Percentiles rank a stretch among this genome's conserved stretches.
Evolutionary conservation across 2,329 filamentous ascomycete species (phyloP).

Genomic region (Mycosphaerella sp.): DNA sequence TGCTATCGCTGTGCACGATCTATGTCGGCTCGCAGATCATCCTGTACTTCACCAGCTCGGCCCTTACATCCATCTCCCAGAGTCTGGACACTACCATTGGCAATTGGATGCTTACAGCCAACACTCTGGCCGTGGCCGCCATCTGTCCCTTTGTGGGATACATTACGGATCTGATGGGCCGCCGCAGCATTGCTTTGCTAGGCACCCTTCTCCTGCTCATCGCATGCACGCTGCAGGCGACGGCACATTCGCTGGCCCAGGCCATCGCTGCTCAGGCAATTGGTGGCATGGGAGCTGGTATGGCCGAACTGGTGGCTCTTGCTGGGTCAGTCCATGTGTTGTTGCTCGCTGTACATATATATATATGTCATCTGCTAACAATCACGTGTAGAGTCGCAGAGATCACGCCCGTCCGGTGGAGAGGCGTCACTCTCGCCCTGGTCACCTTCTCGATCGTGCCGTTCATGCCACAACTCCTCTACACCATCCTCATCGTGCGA

Average conservation of each 20-base stretch:
- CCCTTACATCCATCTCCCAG: slow-evolving; percentile 13
- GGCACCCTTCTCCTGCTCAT: slow-evolving; percentile 19
- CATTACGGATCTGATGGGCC: slow-evolving; percentile 21
- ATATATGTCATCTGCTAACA: background rate
- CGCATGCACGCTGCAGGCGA: slow-evolving; percentile 16
- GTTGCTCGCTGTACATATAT: background rate
- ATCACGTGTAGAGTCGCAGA: slow-evolving; percentile 17
- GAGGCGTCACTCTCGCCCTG: slow-evolving; percentile 22
- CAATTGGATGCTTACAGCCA: slow-evolving; percentile 24
- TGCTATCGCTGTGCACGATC: slow-evolving; percentile 20
- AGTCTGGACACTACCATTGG: slow-evolving; percentile 15
- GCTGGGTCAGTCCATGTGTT: slow-evolving; percentile 15
- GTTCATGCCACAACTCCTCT: slow-evolving; percentile 56
- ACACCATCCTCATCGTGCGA: slow-evolving; percentile 50
- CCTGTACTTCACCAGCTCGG: slow-evolving; percentile 22
- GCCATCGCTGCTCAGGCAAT: slow-evolving; percentile 21
- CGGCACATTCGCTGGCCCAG: slow-evolving; percentile 15
- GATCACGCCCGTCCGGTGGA: slow-evolving; percentile 21
- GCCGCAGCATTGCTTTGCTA: slow-evolving; percentile 17
- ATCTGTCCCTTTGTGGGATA: slow-evolving; percentile 24
- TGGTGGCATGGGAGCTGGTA: slow-evolving; percentile 21
- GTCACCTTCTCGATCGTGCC: slow-evolving; percentile 57
- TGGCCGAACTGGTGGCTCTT: slow-evolving; percentile 20
- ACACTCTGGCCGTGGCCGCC: slow-evolving; percentile 22
- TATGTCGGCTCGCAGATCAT: slow-evolving; percentile 23